Evolutionary conservation across 768 basidiomycete genomes (phyloP).

Genomic region (Amanita polypyramis): DNA sequence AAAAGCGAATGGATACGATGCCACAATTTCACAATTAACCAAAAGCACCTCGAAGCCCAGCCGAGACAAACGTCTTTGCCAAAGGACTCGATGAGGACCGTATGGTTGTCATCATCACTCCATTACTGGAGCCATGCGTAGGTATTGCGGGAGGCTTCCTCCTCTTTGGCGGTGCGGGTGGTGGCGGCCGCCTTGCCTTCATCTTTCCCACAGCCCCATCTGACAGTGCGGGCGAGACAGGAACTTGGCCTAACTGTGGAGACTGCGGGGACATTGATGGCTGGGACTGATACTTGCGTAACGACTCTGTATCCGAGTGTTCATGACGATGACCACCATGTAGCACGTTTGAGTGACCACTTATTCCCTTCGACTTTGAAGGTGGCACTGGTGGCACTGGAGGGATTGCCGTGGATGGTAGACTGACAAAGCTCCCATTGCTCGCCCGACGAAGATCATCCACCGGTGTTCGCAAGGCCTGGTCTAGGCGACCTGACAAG

Average conservation of each 20-base stretch:
- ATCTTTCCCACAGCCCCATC: constrained; percentile 11
- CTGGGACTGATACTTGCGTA: constrained; percentile 3
- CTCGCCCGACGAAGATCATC: constrained; percentile 26
- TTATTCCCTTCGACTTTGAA: constrained; percentile 9
- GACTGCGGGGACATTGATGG: not conserved
- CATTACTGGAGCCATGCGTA: constrained; percentile 28
- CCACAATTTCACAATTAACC: not conserved
- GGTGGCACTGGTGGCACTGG: constrained; percentile 7
- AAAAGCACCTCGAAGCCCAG: not conserved
- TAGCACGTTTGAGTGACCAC: not conserved
- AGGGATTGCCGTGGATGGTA: constrained; percentile 14
- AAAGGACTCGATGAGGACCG: constrained; percentile 30
- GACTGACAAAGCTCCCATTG: constrained; percentile 30
- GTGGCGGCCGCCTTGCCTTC: constrained; percentile 36
- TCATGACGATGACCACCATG: not conserved
- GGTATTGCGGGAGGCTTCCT: constrained; percentile 69
- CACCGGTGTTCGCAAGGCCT: constrained; percentile 22
- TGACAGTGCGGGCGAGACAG: constrained; percentile 14
- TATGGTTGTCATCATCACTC: constrained; percentile 52
- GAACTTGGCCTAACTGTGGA: constrained; percentile 7
- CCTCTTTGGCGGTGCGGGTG: constrained; percentile 59
- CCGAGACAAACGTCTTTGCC: constrained; percentile 13
- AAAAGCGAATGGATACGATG: not conserved
- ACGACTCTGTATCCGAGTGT: not conserved
- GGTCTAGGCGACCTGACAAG: constrained; percentile 14